Conservation (phyloP, 495 filamentous ascomycete species). For the Penicillium paradoxum region DNA sequence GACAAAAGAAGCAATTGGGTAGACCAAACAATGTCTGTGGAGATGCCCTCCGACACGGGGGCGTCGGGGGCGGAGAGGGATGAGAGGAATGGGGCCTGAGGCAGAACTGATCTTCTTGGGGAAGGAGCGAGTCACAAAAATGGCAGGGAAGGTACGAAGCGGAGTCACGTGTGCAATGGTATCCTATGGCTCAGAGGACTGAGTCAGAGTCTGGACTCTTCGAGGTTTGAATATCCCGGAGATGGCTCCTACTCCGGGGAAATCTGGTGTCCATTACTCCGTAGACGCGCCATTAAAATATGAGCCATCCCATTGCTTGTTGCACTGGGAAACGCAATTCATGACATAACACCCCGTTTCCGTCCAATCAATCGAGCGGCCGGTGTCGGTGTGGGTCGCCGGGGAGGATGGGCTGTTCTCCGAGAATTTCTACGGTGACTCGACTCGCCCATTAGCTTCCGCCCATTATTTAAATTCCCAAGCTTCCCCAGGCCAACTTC, state of each 20-base stretch:
- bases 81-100: neutral
- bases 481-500: slow-evolving; percentile 19
- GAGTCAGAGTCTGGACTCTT: neutral
- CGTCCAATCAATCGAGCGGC: slow-evolving; percentile 17
- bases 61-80: neutral
- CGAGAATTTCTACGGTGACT: slow-evolving; percentile 29
- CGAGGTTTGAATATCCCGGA: neutral
- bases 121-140: neutral
- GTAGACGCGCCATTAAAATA: neutral
- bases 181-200: neutral
- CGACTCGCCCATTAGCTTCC: slow-evolving; percentile 11
- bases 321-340: neutral
- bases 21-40: neutral
- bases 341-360: neutral
- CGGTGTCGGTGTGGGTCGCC: slow-evolving; percentile 28
- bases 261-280: no score
- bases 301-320: neutral
- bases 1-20: neutral
- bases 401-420: slow-evolving; percentile 36
- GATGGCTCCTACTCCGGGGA: neutral
- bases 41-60: neutral
- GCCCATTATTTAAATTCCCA: slow-evolving; percentile 18
- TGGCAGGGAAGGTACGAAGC: neutral
- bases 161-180: neutral
- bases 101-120: neutral